Conservation (phyloP, 208 protist genomes). For the Trypanosoma avium region DNA sequence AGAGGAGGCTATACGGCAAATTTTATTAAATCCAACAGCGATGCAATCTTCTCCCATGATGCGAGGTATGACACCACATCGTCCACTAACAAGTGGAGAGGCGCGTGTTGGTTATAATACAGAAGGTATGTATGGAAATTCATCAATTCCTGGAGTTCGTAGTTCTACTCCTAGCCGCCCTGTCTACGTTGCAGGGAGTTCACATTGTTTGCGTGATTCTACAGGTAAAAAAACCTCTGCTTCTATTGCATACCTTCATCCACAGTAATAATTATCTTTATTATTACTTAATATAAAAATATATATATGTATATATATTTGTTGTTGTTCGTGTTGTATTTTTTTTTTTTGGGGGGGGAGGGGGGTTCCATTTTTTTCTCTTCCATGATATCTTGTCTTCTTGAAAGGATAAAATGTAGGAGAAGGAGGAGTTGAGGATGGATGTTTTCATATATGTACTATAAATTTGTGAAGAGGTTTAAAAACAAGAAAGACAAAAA, state of each 20-base stretch:
- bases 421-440: neutral
- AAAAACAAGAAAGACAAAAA: conserved; percentile 3
- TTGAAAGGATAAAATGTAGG: too few species aligned
- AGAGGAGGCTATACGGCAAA: conserved; percentile 43
- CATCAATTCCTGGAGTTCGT: neutral
- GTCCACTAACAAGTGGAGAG: conserved; percentile 1
- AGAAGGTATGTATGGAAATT: neutral
- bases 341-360: conserved; percentile 18
- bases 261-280: neutral
- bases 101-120: neutral
- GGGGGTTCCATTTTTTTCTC: too few species aligned
- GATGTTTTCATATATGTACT: neutral
- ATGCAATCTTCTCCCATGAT: conserved; percentile 2
- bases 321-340: too few species aligned
- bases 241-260: conserved; percentile 43
- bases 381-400: too few species aligned
- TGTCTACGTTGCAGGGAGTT: conserved; percentile 45
- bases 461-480: neutral
- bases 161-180: conserved; percentile 39
- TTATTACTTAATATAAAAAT: neutral
- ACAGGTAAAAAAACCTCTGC: conserved; percentile 54
- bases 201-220: conserved; percentile 44
- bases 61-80: conserved; percentile 29
- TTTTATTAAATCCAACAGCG: conserved; percentile 15
- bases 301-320: conserved; percentile 22